Conservation (phyloP, 2,329 filamentous ascomycete species). For the Alternaria arbusti region DNA sequence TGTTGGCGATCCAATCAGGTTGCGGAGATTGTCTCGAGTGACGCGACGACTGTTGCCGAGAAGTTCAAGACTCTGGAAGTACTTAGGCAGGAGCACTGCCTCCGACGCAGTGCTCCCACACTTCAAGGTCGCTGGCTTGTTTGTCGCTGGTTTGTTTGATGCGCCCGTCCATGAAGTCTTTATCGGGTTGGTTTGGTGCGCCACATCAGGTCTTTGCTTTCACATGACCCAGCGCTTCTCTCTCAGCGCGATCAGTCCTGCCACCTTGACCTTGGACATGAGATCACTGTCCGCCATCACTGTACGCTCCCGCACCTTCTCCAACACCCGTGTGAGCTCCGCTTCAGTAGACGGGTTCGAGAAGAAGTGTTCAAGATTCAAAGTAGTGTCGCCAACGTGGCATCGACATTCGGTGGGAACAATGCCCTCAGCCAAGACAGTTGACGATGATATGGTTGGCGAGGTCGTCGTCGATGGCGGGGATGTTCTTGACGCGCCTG, state of each 20-base stretch:
- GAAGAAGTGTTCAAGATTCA: too few species aligned
- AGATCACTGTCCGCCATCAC: background rate
- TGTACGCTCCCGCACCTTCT: background rate
- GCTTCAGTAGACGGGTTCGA: background rate
- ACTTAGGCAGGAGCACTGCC: constrained; percentile 1
- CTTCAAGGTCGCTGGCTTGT: too few species aligned
- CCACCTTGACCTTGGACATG: background rate
- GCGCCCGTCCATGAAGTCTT: too few species aligned
- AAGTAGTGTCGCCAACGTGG: too few species aligned
- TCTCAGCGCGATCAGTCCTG: background rate
- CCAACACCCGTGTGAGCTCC: background rate
- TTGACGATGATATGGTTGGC: background rate
- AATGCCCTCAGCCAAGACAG: too few species aligned
- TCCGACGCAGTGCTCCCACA: background rate
- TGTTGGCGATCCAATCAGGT: constrained; percentile 38
- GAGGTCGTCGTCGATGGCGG: background rate
- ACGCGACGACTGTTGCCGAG: constrained; percentile 17
- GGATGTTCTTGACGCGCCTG: background rate
- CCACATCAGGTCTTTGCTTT: background rate
- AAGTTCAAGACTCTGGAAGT: constrained; percentile 36
- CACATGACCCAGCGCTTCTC: background rate
- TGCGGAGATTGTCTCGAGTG: constrained; percentile 25
- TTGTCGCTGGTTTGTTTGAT: too few species aligned
- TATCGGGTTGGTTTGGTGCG: too few species aligned
- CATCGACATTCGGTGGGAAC: too few species aligned